phyloP scores from a whole-genome alignment of 192 early-diverging fungal genomes.

The Entomortierella parvispora region DNA sequence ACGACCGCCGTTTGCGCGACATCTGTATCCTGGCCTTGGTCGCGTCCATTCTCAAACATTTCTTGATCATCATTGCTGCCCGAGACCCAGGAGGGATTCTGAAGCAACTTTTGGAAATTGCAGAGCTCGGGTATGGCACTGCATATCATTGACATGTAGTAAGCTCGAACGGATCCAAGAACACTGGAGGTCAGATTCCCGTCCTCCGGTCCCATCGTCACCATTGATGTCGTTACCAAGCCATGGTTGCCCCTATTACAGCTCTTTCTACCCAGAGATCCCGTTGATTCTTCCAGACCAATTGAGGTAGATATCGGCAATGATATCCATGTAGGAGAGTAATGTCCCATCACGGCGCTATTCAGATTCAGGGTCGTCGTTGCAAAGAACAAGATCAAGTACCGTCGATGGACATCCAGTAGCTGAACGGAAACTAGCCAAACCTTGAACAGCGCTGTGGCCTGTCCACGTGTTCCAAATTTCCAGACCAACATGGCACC shows the following conservation, averaged over 20 bases:
- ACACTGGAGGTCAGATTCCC: neutral
- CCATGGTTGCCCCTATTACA: neutral
- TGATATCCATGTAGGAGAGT: neutral
- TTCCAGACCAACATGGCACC: constrained; percentile 18
- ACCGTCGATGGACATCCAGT: constrained; percentile 34
- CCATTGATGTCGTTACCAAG: neutral
- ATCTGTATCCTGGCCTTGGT: neutral
- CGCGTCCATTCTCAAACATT: too few relatives aligned
- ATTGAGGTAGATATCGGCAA: neutral
- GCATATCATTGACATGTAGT: constrained; percentile 25
- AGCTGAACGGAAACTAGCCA: constrained; percentile 34
- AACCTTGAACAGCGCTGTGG: constrained; percentile 20
- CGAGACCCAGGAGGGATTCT: too few relatives aligned
- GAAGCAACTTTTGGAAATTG: neutral
- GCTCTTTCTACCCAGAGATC: neutral
- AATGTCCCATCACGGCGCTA: neutral
- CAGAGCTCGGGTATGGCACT: constrained; percentile 11
- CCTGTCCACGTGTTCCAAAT: constrained; percentile 23
- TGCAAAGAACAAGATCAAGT: neutral
- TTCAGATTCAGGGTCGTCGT: neutral
- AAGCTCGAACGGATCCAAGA: constrained; percentile 2
- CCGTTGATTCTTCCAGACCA: neutral
- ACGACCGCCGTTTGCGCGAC: neutral
- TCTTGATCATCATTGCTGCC: too few relatives aligned
- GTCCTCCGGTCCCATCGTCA: neutral